These are phyloP conservation scores for Mycena latifolia DNA, from an alignment of 768 basidiomycete species.

Conservation along the genomic window DNA sequence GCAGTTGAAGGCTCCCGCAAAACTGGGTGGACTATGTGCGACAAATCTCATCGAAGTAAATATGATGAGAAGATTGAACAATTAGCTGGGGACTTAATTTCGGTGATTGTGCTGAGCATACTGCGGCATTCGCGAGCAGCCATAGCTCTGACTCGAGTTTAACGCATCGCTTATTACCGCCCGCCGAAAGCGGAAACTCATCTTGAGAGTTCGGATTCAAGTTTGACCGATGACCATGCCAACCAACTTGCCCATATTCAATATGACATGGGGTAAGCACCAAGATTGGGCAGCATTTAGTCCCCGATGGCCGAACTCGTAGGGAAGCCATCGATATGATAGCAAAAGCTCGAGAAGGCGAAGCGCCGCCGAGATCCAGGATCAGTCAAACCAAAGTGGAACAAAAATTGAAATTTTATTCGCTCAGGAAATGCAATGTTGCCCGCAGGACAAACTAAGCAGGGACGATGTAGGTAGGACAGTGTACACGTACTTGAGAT, in stretches of 20 bases:
- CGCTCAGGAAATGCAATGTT: too few relatives aligned
- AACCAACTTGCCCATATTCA: conserved; percentile 68
- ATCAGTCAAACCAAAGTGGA: too few relatives aligned
- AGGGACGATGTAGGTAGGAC: conserved; percentile 28
- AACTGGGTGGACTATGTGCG: conserved; percentile 68
- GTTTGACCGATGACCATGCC: conserved; percentile 73
- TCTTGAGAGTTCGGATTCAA: conserved; percentile 64
- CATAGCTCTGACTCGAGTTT: conserved; percentile 55
- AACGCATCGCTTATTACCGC: background rate
- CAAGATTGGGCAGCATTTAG: conserved; percentile 63
- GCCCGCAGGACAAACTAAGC: conserved; percentile 30
- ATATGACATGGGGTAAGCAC: too few relatives aligned
- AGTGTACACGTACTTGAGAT: conserved; percentile 30
- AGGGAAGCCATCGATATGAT: too few relatives aligned
- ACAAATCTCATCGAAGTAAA: conserved; percentile 73
- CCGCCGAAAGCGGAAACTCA: conserved; percentile 19
- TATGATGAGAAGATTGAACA: conserved; percentile 66
- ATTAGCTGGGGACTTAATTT: background rate
- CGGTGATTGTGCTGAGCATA: conserved; percentile 46
- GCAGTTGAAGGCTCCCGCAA: conserved; percentile 52
- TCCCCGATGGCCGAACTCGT: background rate
- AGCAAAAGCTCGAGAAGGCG: conserved; percentile 28
- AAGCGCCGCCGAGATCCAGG: too few relatives aligned
- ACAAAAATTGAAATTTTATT: too few relatives aligned
- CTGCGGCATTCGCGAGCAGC: conserved; percentile 64